These are phyloP conservation scores for Yarrowia osloensis DNA, from an alignment of 805 yeast species.

Conservation along the genomic window DNA sequence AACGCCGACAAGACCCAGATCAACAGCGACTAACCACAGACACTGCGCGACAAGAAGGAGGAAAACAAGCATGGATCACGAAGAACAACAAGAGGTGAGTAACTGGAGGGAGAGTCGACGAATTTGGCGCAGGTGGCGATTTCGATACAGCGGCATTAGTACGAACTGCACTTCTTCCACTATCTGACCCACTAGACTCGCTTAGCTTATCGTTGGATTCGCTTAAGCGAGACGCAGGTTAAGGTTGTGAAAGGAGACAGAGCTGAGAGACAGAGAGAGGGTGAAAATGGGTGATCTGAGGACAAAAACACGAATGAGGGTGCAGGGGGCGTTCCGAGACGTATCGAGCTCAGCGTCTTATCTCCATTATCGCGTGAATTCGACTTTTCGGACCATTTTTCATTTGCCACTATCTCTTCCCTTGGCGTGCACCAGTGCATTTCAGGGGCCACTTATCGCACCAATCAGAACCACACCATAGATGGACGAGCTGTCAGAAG, in stretches of 20 bases:
- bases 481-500: too few species aligned
- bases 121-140: neutral
- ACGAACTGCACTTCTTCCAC: neutral
- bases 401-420: neutral
- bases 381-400: neutral
- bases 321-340: neutral
- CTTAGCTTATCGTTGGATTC: slow-evolving; percentile 13
- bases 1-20: neutral
- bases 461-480: neutral
- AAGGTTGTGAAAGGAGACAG: neutral
- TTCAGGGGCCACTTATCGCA: neutral
- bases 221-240: slow-evolving; percentile 20
- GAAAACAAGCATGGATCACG: slow-evolving; percentile 19
- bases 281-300: neutral
- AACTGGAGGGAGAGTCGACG: neutral
- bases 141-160: too few species aligned
- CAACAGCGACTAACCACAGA: neutral
- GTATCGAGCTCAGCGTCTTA: neutral
- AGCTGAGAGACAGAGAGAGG: neutral
- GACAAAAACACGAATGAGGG: neutral
- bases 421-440: neutral
- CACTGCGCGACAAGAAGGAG: slow-evolving; percentile 1
- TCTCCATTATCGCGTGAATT: neutral
- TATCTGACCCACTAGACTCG: neutral
- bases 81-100: slow-evolving; percentile 21